Evolutionary conservation across 148 eudicot species (phyloP), one percentile per base, ranked within the genome.

Genomic region (Mesembryanthemum crystallinum): DNA sequence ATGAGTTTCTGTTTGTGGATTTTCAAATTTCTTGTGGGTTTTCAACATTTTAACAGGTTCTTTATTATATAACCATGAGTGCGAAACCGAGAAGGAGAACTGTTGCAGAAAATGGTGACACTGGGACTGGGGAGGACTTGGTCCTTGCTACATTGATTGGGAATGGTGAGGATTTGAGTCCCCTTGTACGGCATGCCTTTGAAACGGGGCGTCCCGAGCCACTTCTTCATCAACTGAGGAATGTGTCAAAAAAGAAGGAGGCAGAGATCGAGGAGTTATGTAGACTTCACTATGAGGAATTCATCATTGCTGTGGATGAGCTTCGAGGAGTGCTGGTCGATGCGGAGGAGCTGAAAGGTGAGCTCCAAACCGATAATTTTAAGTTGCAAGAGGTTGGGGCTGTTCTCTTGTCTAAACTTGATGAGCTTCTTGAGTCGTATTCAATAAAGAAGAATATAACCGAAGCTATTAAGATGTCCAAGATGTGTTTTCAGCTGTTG

Each of bases 181-280:
- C 98, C 17, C 87, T 94, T 86, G 97, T 92, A 24, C 79, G 87
- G 74, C 93, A 85, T 80, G 91, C 96, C 72, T 92, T 95, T 73
- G 97, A 90, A 76, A 79, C 81, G 29, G 94, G 92, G 47, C 88
- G 80, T 77, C 97, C 96, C 18, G 98, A 92, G 73, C 76, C 83
- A 11, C 96, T 95, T 39, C 84, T 95, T 73, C 89, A 85, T 6
- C 98, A 92, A 83, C 91, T 92, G 10, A 90, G 84, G 78, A 61
- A 81, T 75, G 88, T 89, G 62, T 88, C 87, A 11, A 92, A 84
- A 77, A 95, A 89, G 87, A 92, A 95, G 84, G 97, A 95, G 82
- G 87, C 86, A 25, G 98, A 95, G 73, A 95, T 95, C 1, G 96
- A 92, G 90, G 98, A 95, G 73, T 83, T 95, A 5, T 95, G 98